These are phyloP conservation scores for Hibiscus syriacus DNA, from an alignment of 345 rosid species.

Conservation along the genomic window DNA sequence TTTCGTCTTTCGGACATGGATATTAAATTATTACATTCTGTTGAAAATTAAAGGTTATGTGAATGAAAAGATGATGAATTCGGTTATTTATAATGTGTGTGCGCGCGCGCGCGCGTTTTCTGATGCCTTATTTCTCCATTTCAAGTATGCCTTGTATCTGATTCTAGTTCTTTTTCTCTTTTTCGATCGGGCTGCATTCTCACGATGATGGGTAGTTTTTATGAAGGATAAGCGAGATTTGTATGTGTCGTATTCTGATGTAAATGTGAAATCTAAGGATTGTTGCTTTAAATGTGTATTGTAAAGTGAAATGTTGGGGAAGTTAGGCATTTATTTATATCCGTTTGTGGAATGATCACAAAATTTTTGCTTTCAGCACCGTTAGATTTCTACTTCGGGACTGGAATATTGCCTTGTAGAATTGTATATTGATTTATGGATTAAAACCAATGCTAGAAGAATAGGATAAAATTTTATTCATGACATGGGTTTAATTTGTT, in stretches of 20 bases:
- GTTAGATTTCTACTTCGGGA: too few relatives aligned
- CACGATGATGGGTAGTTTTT: too few relatives aligned
- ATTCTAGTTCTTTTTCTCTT: neutral
- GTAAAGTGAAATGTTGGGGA: neutral
- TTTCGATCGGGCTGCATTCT: neutral
- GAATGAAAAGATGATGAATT: neutral
- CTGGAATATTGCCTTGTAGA: too few relatives aligned
- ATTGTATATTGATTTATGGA: neutral
- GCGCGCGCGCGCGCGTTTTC: neutral
- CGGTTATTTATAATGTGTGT: neutral
- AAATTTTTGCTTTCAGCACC: neutral
- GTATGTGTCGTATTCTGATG: neutral
- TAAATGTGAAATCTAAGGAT: neutral
- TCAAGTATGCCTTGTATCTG: neutral
- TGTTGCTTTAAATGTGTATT: neutral
- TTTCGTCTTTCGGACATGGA: neutral
- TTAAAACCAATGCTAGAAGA: neutral
- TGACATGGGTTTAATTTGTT: too few relatives aligned
- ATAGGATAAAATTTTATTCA: too few relatives aligned
- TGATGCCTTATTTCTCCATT: neutral
- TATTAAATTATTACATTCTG: neutral
- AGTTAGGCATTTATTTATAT: neutral
- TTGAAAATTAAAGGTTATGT: neutral
- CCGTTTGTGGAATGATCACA: neutral
- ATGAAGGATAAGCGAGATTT: neutral